Evolutionary conservation across 352 stramenopile species (phyloP).

Genomic region (Phytophthora capsici): DNA sequence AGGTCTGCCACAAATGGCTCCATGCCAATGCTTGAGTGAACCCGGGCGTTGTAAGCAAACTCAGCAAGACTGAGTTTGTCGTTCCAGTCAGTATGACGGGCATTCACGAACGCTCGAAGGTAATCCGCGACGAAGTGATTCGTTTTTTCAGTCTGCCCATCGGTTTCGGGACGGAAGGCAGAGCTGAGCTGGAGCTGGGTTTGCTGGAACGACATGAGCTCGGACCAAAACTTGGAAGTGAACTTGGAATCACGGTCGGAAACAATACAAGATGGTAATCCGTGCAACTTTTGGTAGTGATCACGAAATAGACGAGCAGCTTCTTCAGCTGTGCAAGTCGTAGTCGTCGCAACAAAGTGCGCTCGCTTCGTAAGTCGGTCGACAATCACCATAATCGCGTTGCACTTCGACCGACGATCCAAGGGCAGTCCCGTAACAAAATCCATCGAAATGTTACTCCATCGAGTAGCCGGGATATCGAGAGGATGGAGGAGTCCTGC

Average conservation of each 20-base stretch:
- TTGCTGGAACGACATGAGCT: constrained; percentile 12
- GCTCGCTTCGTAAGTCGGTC: no score
- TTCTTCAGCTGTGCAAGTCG: not conserved
- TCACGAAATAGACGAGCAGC: not conserved
- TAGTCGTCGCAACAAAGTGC: not conserved
- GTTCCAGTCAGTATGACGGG: no score
- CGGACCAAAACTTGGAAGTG: constrained; percentile 23
- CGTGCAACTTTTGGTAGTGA: constrained; percentile 3
- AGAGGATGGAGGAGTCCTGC: constrained; percentile 1
- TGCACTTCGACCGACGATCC: no score
- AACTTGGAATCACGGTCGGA: constrained; percentile 28
- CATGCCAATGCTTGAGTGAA: no score
- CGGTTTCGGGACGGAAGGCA: constrained; percentile 14
- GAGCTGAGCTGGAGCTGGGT: constrained; percentile 15
- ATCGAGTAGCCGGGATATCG: not conserved
- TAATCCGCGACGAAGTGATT: no score
- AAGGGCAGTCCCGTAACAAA: no score
- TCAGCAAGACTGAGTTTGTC: no score
- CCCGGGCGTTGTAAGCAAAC: no score
- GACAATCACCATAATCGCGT: no score
- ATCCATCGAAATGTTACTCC: not conserved
- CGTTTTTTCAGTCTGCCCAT: no score
- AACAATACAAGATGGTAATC: not conserved
- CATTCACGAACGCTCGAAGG: no score
- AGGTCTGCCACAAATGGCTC: no score